Evolutionary conservation across 202 grass and related monocot species (phyloP).

Genomic region (Schoenoplectus tabernaemontani): DNA sequence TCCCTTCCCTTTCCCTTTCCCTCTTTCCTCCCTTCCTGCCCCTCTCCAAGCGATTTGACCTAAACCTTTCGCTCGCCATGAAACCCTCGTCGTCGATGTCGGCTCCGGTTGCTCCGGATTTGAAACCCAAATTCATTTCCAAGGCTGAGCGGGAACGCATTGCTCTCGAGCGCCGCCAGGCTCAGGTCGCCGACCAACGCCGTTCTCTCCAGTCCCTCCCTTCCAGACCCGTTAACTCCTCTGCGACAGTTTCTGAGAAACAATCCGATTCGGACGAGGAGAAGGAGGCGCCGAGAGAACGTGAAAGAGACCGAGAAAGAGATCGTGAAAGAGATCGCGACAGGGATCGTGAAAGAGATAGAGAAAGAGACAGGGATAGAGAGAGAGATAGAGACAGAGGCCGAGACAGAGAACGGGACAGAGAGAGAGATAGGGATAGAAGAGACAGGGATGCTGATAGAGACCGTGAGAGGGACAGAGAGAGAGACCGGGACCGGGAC

Average conservation of each 20-base stretch:
- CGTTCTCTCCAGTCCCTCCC: conserved; percentile 45
- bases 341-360: too few relatives aligned
- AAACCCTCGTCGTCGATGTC: conserved; percentile 57
- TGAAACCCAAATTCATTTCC: conserved; percentile 57
- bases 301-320: conserved; percentile 30
- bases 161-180: conserved; percentile 73
- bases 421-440: conserved; percentile 32
- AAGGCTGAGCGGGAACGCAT: conserved; percentile 67
- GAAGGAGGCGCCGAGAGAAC: conserved; percentile 10
- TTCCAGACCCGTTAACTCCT: conserved; percentile 7
- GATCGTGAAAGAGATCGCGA: too few relatives aligned
- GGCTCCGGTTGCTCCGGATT: conserved; percentile 24
- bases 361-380: conserved; percentile 35
- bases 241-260: conserved; percentile 1
- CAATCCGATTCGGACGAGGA: conserved; percentile 30
- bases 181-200: conserved; percentile 69
- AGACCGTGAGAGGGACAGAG: conserved; percentile 9
- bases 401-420: conserved; percentile 24
- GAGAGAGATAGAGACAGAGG: conserved; percentile 40
- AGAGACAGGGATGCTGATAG: conserved; percentile 24
- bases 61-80: conserved; percentile 35
- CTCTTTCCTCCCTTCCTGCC: not conserved
- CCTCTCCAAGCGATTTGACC: not conserved
- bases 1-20: too few relatives aligned
- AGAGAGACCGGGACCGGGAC: conserved; percentile 25